Evolutionary conservation across 306 rosid species (phyloP).

Genomic region (Cucurbita moschata): DNA sequence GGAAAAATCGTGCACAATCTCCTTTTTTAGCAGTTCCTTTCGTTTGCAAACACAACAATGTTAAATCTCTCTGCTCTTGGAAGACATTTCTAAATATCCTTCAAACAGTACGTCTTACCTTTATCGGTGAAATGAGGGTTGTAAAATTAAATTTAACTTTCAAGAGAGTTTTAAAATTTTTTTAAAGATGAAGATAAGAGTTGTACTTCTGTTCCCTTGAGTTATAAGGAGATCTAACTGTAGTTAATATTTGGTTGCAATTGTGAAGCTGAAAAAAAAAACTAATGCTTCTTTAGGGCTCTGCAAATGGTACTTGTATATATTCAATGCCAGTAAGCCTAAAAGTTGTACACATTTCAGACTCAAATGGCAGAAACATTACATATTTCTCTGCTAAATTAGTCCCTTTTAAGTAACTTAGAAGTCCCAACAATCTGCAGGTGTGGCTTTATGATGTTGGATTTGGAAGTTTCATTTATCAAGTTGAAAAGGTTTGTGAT

Average conservation of each 20-base stretch:
- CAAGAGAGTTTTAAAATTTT: neutral
- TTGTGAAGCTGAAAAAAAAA: neutral
- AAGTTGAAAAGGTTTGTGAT: slow-evolving; percentile 71
- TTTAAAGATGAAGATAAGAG: neutral
- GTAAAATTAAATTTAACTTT: neutral
- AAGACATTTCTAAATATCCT: neutral
- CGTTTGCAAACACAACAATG: neutral
- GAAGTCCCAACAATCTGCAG: slow-evolving; percentile 30
- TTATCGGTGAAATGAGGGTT: neutral
- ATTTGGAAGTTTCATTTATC: slow-evolving; percentile 56
- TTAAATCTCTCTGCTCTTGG: neutral
- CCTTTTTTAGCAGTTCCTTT: neutral
- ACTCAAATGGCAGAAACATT: neutral
- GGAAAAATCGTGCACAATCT: neutral
- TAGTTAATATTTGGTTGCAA: neutral
- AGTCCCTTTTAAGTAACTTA: neutral
- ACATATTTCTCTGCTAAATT: neutral
- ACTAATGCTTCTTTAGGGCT: neutral
- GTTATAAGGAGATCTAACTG: neutral
- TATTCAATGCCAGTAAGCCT: neutral
- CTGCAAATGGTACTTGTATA: neutral
- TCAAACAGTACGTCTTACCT: neutral
- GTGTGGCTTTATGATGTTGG: slow-evolving; percentile 84
- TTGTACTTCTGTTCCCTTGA: no score
- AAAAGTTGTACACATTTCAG: neutral